Evolutionary conservation across 495 filamentous ascomycete genomes (phyloP), one percentile per base, ranked within the genome.

Genomic region (Geoglossum glabrum): DNA sequence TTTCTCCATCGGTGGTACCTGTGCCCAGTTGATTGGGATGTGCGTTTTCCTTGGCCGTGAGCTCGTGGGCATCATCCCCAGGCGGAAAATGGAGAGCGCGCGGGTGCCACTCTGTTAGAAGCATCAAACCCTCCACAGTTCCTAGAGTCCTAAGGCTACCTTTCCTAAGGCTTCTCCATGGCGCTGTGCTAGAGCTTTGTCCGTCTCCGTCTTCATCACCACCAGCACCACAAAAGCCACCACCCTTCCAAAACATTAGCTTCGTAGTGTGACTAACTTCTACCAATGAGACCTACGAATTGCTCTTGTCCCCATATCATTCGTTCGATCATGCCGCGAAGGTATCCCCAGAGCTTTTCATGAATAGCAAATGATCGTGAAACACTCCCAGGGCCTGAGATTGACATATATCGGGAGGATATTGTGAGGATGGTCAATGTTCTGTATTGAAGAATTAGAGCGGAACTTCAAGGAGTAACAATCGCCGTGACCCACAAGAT

Each of bases 81-180:
- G 93, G 90, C 27, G 92, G 93, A 66, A 97, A 97, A 67, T 97
- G 93, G 47, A 97, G 78, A 31, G 89, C 87, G 5, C 89, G 77
- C 15, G 93, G 93, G 69, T 98, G 92, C 87, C 92, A 98, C 63
- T 98, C 92, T 10, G 89, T 96, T 50, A 98, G 72, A 30, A 98
- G 83, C 73, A 97, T 78, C 26, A 98, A 70, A 21, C 86, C 89
- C 71, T 98, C 93, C 49, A 98, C 84, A 0, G 92, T 95, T 3
- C 92, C 92, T 6, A 98, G 71, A 0, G 90, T 94, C 40, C 92
- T 77, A 40, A 98, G 73, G 59, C 85, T 83, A 33, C 90, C 88
- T 68, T 83, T 87, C 36, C 79, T 46, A 62, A 67, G n/a, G 66
- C 61, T 54, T 65, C 69, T 33, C 69, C 76, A 78, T 0, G 76